A percentile compares a stretch with the other conserved stretches of the same genome.
Conservation (phyloP, 768 basidiomycete species). For the Boletus pseudo-olivaceus region DNA sequence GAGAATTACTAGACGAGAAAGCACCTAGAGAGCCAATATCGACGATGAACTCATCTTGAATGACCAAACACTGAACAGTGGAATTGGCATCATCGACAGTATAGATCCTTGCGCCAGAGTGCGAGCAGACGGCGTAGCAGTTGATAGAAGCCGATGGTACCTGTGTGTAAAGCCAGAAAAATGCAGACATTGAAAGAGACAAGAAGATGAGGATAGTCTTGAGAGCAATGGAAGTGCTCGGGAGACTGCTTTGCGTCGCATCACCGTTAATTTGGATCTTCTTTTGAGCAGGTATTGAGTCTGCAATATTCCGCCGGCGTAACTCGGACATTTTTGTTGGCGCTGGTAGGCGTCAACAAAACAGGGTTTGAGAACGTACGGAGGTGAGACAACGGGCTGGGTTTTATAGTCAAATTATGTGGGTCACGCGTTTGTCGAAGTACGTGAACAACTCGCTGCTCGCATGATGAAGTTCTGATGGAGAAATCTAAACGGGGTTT, state of each 20-base stretch:
- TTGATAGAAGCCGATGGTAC: conserved; percentile 14
- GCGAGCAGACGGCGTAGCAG: conserved; percentile 65
- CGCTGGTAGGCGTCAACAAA: neutral
- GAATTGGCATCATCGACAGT: conserved; percentile 58
- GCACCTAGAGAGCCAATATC: conserved; percentile 56
- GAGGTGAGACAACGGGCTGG: neutral
- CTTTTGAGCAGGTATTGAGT: neutral
- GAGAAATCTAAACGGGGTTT: neutral
- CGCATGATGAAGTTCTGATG: neutral
- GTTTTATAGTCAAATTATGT: neutral
- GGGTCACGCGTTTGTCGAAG: neutral
- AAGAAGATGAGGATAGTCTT: conserved; percentile 5
- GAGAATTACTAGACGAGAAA: conserved; percentile 15
- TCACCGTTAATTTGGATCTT: neutral
- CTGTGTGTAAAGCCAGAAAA: conserved; percentile 9
- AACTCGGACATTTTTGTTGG: conserved; percentile 5
- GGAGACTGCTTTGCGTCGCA: neutral
- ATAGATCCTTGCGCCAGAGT: conserved; percentile 49
- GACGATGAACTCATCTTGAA: conserved; percentile 47
- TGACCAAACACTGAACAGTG: conserved; percentile 60
- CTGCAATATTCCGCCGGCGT: conserved; percentile 8
- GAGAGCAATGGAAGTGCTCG: neutral
- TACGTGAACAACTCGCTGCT: neutral
- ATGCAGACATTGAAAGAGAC: conserved; percentile 4
- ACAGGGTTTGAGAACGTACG: neutral